A percentile compares a stretch with the other conserved stretches of the same genome.
Conservation (phyloP, 176 grass and related monocot species). For the Oryza australiensis region DNA sequence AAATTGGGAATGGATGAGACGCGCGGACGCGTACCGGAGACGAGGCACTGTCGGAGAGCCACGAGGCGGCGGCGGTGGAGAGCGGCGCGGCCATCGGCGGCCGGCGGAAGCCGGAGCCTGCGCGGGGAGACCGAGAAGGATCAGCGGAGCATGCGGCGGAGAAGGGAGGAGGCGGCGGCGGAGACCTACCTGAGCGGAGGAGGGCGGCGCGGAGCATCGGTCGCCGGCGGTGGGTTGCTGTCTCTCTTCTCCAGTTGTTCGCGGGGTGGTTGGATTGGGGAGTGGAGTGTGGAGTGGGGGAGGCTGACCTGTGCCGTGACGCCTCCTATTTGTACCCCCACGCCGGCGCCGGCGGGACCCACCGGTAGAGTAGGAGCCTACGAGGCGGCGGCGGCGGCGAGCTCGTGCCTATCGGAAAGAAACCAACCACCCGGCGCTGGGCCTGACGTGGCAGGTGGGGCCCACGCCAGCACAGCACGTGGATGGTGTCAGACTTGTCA, state of each 20-base stretch:
- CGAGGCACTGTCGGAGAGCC: slow-evolving; percentile 48
- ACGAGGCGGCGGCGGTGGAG: slow-evolving; percentile 55
- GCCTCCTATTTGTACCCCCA: not conserved
- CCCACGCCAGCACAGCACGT: not conserved
- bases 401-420: slow-evolving; percentile 14
- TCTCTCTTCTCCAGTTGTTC: not conserved
- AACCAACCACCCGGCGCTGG: not conserved
- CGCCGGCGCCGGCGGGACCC: slow-evolving; percentile 13
- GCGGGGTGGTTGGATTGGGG: slow-evolving; percentile 11
- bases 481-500: too few relatives aligned
- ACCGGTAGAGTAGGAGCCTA: not conserved
- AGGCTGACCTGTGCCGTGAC: not conserved
- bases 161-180: not conserved
- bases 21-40: slow-evolving; percentile 31
- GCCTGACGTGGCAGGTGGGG: slow-evolving; percentile 4
- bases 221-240: not conserved
- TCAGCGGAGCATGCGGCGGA: not conserved
- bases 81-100: slow-evolving; percentile 47
- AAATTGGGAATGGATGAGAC: not conserved
- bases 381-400: not conserved
- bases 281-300: not conserved
- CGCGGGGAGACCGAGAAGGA: not conserved
- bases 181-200: slow-evolving; percentile 42
- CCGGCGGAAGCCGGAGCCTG: slow-evolving; percentile 64
- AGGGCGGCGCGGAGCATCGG: slow-evolving; percentile 46